Evolutionary conservation across 805 yeast species (phyloP).

Genomic region (Candida michaelii): DNA sequence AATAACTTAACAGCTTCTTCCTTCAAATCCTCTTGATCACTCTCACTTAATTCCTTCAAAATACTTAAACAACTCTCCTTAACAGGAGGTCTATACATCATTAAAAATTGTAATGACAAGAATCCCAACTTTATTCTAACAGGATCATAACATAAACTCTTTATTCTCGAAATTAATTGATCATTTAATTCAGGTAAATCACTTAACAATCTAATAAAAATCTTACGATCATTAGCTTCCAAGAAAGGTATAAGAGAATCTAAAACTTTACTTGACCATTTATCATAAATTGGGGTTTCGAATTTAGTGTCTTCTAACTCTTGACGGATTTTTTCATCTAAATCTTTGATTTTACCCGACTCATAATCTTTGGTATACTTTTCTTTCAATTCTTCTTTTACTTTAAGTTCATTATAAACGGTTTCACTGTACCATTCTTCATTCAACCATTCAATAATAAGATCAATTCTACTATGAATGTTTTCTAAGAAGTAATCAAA

Average conservation of each 20-base stretch:
- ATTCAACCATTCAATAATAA: slow-evolving; percentile 86
- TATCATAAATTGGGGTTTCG: slow-evolving; percentile 53
- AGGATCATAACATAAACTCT: slow-evolving; percentile 82
- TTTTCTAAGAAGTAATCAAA: slow-evolving; percentile 72
- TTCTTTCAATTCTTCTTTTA: slow-evolving; percentile 20
- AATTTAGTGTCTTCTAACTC: slow-evolving; percentile 19
- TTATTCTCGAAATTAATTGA: slow-evolving; percentile 61
- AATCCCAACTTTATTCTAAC: slow-evolving; percentile 77
- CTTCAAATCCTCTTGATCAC: slow-evolving; percentile 51
- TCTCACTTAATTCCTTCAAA: slow-evolving; percentile 42
- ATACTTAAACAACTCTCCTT: slow-evolving; percentile 52
- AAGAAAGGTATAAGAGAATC: slow-evolving; percentile 82
- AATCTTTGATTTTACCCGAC: slow-evolving; percentile 19
- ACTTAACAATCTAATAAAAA: slow-evolving; percentile 77
- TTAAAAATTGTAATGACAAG: slow-evolving; percentile 74
- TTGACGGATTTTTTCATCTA: slow-evolving; percentile 19
- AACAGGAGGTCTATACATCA: slow-evolving; percentile 90
- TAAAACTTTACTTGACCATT: slow-evolving; percentile 69
- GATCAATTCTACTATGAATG: slow-evolving; percentile 68
- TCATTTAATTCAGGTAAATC: slow-evolving; percentile 79
- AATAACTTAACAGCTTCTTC: slow-evolving; percentile 47
- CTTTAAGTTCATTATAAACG: slow-evolving; percentile 35
- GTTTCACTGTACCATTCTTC: slow-evolving; percentile 87
- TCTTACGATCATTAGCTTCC: slow-evolving; percentile 76
- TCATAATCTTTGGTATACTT: slow-evolving; percentile 20